Evolutionary conservation across 352 stramenopile species (phyloP).

Genomic region (Halophytophthora polymorphica): DNA sequence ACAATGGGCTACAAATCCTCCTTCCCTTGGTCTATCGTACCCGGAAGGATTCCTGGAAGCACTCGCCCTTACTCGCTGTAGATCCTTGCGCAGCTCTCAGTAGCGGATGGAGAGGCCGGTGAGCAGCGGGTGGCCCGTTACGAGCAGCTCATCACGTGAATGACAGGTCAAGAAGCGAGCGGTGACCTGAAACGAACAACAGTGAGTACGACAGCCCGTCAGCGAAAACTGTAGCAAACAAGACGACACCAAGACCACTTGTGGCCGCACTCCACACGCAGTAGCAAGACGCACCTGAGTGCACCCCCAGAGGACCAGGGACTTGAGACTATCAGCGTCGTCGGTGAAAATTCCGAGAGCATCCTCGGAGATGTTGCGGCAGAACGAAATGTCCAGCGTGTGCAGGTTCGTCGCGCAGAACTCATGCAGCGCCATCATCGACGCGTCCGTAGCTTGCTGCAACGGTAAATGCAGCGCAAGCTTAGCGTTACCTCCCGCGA

Average conservation of each 20-base stretch:
- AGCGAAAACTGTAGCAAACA: background rate
- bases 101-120: conserved; percentile 75
- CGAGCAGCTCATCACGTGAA: conserved; percentile 54
- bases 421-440: conserved; percentile 47
- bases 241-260: background rate
- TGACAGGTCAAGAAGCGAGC: conserved; percentile 69
- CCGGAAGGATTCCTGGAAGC: too few relatives aligned
- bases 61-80: too few relatives aligned
- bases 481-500: background rate
- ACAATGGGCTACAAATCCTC: too few relatives aligned
- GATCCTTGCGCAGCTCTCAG: too few relatives aligned
- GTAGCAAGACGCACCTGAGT: conserved; percentile 47
- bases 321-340: conserved; percentile 35
- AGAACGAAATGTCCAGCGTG: conserved; percentile 77
- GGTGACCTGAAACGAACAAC: conserved; percentile 42
- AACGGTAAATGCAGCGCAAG: conserved; percentile 6
- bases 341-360: conserved; percentile 62
- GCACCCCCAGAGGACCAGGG: conserved; percentile 68
- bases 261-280: too few relatives aligned
- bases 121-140: conserved; percentile 64
- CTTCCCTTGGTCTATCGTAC: too few relatives aligned
- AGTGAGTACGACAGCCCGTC: background rate
- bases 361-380: conserved; percentile 64
- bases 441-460: conserved; percentile 55
- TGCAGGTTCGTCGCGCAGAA: conserved; percentile 40